phyloP scores from a whole-genome alignment of 345 rosid species.

The Hibiscus tridactylites region DNA sequence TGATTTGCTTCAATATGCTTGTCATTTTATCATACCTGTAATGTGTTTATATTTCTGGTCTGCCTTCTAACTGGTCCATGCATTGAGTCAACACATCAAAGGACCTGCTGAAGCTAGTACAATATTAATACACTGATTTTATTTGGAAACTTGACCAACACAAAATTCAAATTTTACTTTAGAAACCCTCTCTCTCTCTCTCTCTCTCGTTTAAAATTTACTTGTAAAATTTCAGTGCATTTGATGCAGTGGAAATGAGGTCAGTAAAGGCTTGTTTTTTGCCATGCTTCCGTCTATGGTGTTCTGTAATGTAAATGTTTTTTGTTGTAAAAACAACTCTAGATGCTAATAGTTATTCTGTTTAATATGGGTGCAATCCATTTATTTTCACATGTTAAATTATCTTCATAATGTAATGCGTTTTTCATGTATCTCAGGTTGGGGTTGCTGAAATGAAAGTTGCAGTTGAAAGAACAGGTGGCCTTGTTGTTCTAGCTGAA shows the following conservation, averaged over 20 bases:
- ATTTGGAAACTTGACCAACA: not conserved
- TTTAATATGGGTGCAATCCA: not conserved
- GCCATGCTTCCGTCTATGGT: not conserved
- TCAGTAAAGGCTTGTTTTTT: not conserved
- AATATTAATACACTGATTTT: not conserved
- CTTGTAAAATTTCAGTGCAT: no score
- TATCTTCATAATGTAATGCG: not conserved
- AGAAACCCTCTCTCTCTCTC: no score
- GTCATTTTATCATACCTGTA: no score
- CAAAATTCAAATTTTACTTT: not conserved
- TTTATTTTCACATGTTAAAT: not conserved
- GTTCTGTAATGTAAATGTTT: not conserved
- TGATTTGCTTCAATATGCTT: no score
- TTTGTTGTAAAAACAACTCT: not conserved
- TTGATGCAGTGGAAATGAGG: not conserved
- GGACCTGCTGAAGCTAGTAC: not conserved
- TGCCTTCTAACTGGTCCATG: not conserved
- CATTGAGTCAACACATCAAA: not conserved
- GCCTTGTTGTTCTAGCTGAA: slow-evolving; percentile 90
- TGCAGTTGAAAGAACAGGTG: slow-evolving; percentile 77
- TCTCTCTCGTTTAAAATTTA: no score
- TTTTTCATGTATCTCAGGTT: slow-evolving; percentile 39
- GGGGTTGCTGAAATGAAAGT: slow-evolving; percentile 66
- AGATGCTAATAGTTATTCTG: not conserved
- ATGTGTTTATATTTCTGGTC: no score